Conservation (phyloP, 2,329 filamentous ascomycete genomes). For the Dactylonectria estremocensis region DNA sequence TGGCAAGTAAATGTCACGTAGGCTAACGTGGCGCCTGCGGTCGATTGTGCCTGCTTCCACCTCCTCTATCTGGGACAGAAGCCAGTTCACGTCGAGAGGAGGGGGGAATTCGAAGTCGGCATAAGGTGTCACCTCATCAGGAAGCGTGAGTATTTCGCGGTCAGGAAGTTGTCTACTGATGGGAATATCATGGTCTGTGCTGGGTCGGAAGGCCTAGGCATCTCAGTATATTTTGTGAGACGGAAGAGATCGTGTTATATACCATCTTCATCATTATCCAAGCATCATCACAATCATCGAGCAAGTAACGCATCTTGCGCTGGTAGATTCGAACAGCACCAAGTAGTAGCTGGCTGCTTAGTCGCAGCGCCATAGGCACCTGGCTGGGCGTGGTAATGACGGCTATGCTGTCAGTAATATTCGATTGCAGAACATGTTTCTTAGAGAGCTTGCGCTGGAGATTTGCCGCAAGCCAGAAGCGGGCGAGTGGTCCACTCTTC, state of each 20-base stretch:
- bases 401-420: slow-evolving; percentile 94
- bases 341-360: slow-evolving; percentile 93
- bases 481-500: slow-evolving; percentile 96
- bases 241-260: slow-evolving; percentile 46
- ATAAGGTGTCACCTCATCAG: slow-evolving; percentile 93
- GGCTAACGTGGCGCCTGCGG: slow-evolving; percentile 71
- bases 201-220: slow-evolving; percentile 88
- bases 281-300: slow-evolving; percentile 98
- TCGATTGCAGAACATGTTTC: slow-evolving; percentile 93
- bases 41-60: slow-evolving; percentile 67
- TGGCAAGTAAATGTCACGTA: slow-evolving; percentile 77
- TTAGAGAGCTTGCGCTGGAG: slow-evolving; percentile 98
- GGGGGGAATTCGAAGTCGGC: slow-evolving; percentile 85
- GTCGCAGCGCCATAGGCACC: slow-evolving; percentile 92
- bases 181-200: slow-evolving; percentile 96
- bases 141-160: slow-evolving; percentile 88
- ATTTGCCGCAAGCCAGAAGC: slow-evolving; percentile 98
- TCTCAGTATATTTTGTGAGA: background rate
- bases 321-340: slow-evolving; percentile 98
- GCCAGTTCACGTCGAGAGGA: slow-evolving; percentile 88
- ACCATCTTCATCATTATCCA: slow-evolving; percentile 99
- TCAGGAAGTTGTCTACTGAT: slow-evolving; percentile 84
- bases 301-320: slow-evolving; percentile 93
- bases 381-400: slow-evolving; percentile 95
- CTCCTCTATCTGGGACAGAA: slow-evolving; percentile 82